Conservation (phyloP, 306 rosid species). For the Casuarina glauca region DNA sequence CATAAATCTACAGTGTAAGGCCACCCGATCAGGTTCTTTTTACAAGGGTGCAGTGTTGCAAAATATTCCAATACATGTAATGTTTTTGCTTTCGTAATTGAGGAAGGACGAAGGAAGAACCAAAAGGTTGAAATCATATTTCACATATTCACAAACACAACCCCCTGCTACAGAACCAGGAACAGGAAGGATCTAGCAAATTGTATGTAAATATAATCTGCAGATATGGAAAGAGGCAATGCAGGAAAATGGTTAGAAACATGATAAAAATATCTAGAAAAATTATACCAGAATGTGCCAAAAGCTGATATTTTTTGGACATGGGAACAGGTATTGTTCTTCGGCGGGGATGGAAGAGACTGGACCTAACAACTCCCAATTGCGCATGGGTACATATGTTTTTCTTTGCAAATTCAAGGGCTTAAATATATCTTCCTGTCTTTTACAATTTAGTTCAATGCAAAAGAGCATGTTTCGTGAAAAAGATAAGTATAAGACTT, state of each 20-base stretch:
- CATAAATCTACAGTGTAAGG: not conserved
- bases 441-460: not conserved
- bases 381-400: not conserved
- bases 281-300: not conserved
- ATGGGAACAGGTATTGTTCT: not conserved
- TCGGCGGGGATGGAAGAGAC: not conserved
- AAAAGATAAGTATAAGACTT: not conserved
- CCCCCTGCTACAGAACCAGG: not conserved
- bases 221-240: not conserved
- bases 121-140: not conserved
- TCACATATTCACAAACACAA: too few relatives aligned
- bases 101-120: not conserved
- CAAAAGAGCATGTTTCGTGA: not conserved
- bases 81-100: too few relatives aligned
- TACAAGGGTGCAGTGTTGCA: not conserved
- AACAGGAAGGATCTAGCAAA: not conserved
- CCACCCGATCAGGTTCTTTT: not conserved
- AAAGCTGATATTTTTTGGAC: not conserved
- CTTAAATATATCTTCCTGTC: not conserved
- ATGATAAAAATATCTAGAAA: not conserved
- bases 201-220: not conserved
- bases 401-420: not conserved
- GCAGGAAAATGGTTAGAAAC: not conserved
- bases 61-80: not conserved
- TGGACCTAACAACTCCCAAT: not conserved